These are phyloP conservation scores for Mesostigma viride DNA, from an alignment of 139 green algal genomes.

Conservation along the genomic window DNA sequence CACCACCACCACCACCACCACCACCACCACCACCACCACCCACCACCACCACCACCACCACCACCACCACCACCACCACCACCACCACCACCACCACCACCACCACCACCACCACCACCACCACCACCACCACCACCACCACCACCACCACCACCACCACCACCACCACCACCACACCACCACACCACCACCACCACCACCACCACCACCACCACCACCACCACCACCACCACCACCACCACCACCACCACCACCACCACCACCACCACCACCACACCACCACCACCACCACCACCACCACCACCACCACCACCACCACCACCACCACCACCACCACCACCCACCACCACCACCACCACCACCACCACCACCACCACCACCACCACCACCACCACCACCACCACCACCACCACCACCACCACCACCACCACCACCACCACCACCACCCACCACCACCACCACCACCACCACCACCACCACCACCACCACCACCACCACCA, in stretches of 20 bases:
- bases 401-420: neutral
- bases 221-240: neutral
- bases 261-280: no score
- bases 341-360: neutral
- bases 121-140: neutral
- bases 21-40: neutral
- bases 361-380: constrained; percentile 1
- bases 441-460: no score
- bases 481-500: neutral
- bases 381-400: constrained; percentile 1
- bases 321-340: constrained; percentile 1
- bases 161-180: no score
- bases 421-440: neutral
- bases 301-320: neutral
- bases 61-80: neutral
- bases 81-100: neutral
- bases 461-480: neutral
- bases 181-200: neutral
- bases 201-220: neutral
- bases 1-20: neutral
- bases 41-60: neutral
- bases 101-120: constrained; percentile 1
- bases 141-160: neutral
- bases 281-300: constrained; percentile 1
- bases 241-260: neutral